Base-by-base conservation (phyloP, 352 stramenopile species). In the Phytophthora capsici region DNA sequence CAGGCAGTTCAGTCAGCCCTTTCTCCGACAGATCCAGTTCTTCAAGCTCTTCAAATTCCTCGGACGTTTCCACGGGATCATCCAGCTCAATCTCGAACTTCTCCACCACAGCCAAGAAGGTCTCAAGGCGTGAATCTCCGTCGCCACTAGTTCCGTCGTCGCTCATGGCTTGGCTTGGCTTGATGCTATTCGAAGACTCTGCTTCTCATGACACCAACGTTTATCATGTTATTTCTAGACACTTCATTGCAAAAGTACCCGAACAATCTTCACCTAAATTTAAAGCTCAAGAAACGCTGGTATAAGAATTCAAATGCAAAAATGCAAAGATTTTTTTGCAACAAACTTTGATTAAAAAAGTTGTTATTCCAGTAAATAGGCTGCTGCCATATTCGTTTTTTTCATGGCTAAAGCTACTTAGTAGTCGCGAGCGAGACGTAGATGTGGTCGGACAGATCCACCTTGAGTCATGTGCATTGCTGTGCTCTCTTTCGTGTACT, bases 11-110 rank as follows among this genome's bases (percentile, higher is more conserved):
- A 6, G 46, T 63, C 16, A 93, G 66, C 1, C 78, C 79, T 49
- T 94, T 96, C 32, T 93, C 84, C 4, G 82, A 95, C 36, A 96
- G 36, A 30, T 96, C 88, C 0, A 96, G 73, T 59, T 96, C 88
- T 48, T 94, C 84, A 36, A 96, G 62, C 25, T 82, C 70, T 0
- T 90, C 74, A 17, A 93, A 84, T 22, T 91, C 86, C 30, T 86
- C 75, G 5, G 75, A 38, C 8, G 78, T 83, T 62, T 89, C 78
- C 12, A 91, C 66, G 0, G 76, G 63, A 74, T 93, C 75, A 22
- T 92, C 80, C 25, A 96, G 47, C 0, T 94, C 86, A 34, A 95
- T 67, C 40, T 80, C 68, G 61, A 86, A 84, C 55, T 85, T 88
- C 54, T 90, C 78, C n/a, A 90, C 71, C 44, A 86, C 79, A 32